A percentile compares a stretch with the other conserved stretches of the same genome.
Conservation (phyloP, 257 asterid species). For the Nemophila menziesii region DNA sequence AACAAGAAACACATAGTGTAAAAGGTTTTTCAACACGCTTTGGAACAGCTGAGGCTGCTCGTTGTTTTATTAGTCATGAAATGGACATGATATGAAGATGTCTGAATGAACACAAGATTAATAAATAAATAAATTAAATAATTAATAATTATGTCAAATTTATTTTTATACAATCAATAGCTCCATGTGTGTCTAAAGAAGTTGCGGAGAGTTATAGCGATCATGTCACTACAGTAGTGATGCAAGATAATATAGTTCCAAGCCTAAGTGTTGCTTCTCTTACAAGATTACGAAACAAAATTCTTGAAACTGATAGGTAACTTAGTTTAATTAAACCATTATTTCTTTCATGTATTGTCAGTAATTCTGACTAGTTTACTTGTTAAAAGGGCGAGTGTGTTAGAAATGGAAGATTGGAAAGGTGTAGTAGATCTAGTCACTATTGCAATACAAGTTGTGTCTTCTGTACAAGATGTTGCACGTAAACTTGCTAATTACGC, state of each 20-base stretch:
- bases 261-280: conserved; percentile 63
- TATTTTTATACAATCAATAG: too few relatives aligned
- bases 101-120: conserved; percentile 70
- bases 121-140: too few relatives aligned
- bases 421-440: conserved; percentile 63
- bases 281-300: conserved; percentile 78
- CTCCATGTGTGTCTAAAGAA: conserved; percentile 90
- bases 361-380: conserved; percentile 2
- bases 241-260: conserved; percentile 96
- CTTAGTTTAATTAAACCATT: conserved; percentile 9
- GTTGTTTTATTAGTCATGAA: conserved; percentile 79
- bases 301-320: conserved; percentile 93
- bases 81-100: conserved; percentile 54
- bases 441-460: conserved; percentile 78
- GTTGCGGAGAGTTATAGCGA: conserved; percentile 79
- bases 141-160: conserved; percentile 2
- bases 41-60: conserved; percentile 93
- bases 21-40: conserved; percentile 83
- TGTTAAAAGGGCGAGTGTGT: conserved; percentile 47
- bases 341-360: too few relatives aligned
- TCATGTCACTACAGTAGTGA: conserved; percentile 72
- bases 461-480: conserved; percentile 79
- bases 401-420: conserved; percentile 85
- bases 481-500: conserved; percentile 76
- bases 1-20: too few relatives aligned